These are phyloP conservation scores for Fraxinus angustifolia DNA, from an alignment of 305 asterid genomes.

Conservation along the genomic window DNA sequence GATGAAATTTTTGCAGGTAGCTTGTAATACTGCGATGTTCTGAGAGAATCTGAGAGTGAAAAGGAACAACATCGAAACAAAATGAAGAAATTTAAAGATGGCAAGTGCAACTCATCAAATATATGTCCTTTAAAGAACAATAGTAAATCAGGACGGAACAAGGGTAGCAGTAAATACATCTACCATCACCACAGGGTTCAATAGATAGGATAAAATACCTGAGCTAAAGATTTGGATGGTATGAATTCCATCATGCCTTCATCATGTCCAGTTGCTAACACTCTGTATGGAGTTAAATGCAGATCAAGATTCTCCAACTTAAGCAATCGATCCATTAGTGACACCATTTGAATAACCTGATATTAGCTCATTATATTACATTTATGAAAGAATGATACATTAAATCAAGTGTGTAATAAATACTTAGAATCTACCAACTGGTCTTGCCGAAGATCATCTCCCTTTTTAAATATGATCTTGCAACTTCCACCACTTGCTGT, in stretches of 20 bases:
- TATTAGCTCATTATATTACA: constrained; percentile 19
- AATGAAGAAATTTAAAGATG: background rate
- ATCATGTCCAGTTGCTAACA: constrained; percentile 94
- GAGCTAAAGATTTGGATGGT: constrained; percentile 93
- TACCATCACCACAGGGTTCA: background rate
- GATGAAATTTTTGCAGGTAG: constrained; percentile 91
- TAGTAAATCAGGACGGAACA: background rate
- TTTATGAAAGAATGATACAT: constrained; percentile 8
- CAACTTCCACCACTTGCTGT: constrained; percentile 83
- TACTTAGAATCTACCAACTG: constrained; percentile 64
- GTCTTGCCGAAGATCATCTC: constrained; percentile 98
- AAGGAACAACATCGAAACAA: constrained; percentile 13
- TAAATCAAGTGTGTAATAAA: constrained; percentile 3
- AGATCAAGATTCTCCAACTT: constrained; percentile 97
- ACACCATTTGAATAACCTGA: constrained; percentile 97
- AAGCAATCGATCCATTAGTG: constrained; percentile 94
- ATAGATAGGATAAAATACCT: constrained; percentile 43
- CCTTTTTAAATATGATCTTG: constrained; percentile 92
- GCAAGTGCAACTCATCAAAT: background rate
- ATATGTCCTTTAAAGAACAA: background rate
- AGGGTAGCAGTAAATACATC: constrained; percentile 3
- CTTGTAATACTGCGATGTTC: constrained; percentile 93
- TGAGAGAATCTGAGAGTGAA: constrained; percentile 69
- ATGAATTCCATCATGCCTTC: constrained; percentile 99
- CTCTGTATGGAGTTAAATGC: constrained; percentile 94